Conservation (phyloP, 352 stramenopile species). For the Phytophthora hibernalis region DNA sequence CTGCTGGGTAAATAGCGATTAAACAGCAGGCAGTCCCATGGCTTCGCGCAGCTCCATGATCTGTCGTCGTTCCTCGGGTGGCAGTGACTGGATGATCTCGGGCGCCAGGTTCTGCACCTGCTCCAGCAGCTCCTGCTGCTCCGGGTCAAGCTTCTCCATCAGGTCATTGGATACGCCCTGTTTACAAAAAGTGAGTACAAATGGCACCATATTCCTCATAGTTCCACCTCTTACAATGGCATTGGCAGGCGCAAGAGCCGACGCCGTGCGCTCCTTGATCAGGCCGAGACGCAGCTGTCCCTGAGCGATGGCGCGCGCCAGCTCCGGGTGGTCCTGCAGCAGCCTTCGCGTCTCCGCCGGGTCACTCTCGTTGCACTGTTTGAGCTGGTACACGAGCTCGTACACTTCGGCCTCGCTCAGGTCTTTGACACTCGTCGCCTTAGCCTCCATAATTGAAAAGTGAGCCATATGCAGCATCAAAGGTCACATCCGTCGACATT, state of each 20-base stretch:
- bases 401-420: constrained; percentile 66
- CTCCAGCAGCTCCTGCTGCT: constrained; percentile 82
- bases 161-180: constrained; percentile 70
- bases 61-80: constrained; percentile 71
- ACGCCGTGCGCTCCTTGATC: constrained; percentile 58
- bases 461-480: background rate
- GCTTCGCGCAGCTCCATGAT: constrained; percentile 87
- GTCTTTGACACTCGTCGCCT: constrained; percentile 57
- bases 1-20: constrained; percentile 31
- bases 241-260: constrained; percentile 49
- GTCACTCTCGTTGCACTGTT: constrained; percentile 83
- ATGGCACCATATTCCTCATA: constrained; percentile 1
- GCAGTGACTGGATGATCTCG: constrained; percentile 82
- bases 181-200: constrained; percentile 1
- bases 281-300: constrained; percentile 78
- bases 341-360: constrained; percentile 71
- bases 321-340: constrained; percentile 79
- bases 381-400: constrained; percentile 81
- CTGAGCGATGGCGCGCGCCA: constrained; percentile 74
- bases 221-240: constrained; percentile 41
- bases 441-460: constrained; percentile 28
- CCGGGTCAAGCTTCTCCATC: constrained; percentile 74
- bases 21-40: constrained; percentile 61
- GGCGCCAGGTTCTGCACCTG: constrained; percentile 84
- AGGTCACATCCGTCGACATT: background rate